These are phyloP conservation scores for Teratosphaeria epicoccoides DNA, from an alignment of 2,329 filamentous ascomycete species.

Conservation along the genomic window DNA sequence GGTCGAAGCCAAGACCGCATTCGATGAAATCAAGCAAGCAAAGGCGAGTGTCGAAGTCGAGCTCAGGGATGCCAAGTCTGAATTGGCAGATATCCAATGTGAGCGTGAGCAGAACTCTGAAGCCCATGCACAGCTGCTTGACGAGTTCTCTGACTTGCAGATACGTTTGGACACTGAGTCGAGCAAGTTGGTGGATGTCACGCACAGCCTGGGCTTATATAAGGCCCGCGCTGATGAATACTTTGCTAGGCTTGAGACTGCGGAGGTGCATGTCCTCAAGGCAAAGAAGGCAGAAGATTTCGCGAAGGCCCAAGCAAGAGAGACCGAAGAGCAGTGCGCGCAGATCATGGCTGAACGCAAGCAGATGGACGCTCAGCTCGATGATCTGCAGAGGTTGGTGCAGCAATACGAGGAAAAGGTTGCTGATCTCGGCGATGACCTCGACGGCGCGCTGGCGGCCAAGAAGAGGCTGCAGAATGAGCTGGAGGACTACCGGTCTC, in stretches of 20 bases:
- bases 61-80: constrained; percentile 70
- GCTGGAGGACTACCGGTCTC: constrained; percentile 91
- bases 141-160: constrained; percentile 88
- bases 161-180: constrained; percentile 84
- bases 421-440: constrained; percentile 82
- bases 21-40: constrained; percentile 75
- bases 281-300: constrained; percentile 87
- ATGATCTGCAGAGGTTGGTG: constrained; percentile 81
- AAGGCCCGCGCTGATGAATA: constrained; percentile 91
- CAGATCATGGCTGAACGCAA: constrained; percentile 86
- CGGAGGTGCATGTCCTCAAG: constrained; percentile 89
- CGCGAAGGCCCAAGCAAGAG: constrained; percentile 76
- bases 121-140: constrained; percentile 77
- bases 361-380: constrained; percentile 75
- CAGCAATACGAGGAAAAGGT: constrained; percentile 84
- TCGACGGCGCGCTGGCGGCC: constrained; percentile 72
- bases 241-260: constrained; percentile 92
- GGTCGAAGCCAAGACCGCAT: constrained; percentile 73
- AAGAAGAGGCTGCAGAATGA: constrained; percentile 95
- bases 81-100: constrained; percentile 67
- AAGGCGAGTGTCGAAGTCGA: constrained; percentile 75
- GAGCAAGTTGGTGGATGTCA: constrained; percentile 73
- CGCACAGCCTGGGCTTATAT: constrained; percentile 75
- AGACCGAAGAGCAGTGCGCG: constrained; percentile 84
- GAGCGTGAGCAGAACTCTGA: constrained; percentile 77